These are phyloP conservation scores for Moricandia moricandioides DNA, from an alignment of 345 rosid genomes.

Conservation along the genomic window DNA sequence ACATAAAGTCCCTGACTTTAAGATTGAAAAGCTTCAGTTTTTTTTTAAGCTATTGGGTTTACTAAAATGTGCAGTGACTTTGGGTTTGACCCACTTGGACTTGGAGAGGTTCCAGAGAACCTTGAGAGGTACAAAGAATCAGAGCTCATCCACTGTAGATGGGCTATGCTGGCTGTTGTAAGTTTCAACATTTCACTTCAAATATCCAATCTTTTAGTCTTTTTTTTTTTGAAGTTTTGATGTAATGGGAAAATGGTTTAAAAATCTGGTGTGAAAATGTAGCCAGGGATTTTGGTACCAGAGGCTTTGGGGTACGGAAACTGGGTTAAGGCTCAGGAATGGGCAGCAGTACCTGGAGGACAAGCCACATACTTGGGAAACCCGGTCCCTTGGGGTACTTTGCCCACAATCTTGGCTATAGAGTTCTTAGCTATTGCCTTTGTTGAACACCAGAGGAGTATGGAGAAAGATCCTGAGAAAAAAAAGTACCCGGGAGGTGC, in stretches of 20 bases:
- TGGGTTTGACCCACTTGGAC: constrained; percentile 95
- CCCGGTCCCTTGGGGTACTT: constrained; percentile 98
- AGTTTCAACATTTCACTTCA: constrained; percentile 34
- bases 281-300: constrained; percentile 92
- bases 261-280: constrained; percentile 4
- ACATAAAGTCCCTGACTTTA: background rate
- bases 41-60: constrained; percentile 11
- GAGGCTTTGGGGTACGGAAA: constrained; percentile 93
- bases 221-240: background rate
- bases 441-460: constrained; percentile 97
- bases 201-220: background rate
- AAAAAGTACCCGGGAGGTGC: constrained; percentile 99
- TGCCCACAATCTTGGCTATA: constrained; percentile 76
- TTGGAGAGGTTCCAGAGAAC: constrained; percentile 92
- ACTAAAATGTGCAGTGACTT: constrained; percentile 59
- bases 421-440: constrained; percentile 86
- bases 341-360: constrained; percentile 96
- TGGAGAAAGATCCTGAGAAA: constrained; percentile 95
- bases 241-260: background rate
- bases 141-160: constrained; percentile 94
- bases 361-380: constrained; percentile 95
- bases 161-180: constrained; percentile 99
- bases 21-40: background rate
- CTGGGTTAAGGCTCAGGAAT: constrained; percentile 98
- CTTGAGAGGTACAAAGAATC: constrained; percentile 98